Evolutionary conservation across 306 rosid genomes (phyloP).

Genomic region (Sicyos edulis): DNA sequence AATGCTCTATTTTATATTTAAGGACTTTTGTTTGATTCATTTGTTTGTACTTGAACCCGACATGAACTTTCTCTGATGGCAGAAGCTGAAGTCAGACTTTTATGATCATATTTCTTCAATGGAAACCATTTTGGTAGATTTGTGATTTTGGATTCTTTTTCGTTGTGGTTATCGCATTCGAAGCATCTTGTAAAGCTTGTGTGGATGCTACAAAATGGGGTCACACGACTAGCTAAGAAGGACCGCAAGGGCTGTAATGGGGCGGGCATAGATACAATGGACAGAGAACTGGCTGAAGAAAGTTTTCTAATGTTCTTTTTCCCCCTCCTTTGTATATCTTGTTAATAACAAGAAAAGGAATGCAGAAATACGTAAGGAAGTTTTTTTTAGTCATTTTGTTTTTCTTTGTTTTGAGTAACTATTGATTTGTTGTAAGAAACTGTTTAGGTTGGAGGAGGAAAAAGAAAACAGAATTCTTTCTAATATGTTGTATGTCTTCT

Average conservation of each 20-base stretch:
- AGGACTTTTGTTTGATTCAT: not conserved
- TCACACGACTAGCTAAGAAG: constrained; percentile 26
- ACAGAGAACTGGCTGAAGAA: constrained; percentile 22
- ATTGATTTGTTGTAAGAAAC: constrained; percentile 19
- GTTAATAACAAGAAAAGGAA: constrained; percentile 27
- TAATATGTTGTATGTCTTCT: not conserved
- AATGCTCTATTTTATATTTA: not conserved
- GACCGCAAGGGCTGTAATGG: constrained; percentile 25
- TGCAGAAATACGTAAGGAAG: constrained; percentile 21
- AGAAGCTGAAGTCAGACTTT: constrained; percentile 7
- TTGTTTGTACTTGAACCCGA: constrained; percentile 3
- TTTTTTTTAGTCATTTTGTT: constrained; percentile 18
- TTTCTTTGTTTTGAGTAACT: not conserved
- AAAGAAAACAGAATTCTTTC: constrained; percentile 8
- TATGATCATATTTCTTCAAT: constrained; percentile 29
- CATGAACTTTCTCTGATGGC: constrained; percentile 14
- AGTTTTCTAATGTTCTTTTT: constrained; percentile 17
- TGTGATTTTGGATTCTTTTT: constrained; percentile 31
- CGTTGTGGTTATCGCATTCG: constrained; percentile 27
- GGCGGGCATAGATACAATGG: constrained; percentile 25
- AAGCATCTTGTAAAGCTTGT: constrained; percentile 50
- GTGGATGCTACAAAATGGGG: constrained; percentile 31
- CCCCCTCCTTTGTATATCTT: constrained; percentile 24
- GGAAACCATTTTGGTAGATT: constrained; percentile 31
- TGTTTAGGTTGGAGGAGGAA: not conserved